A percentile compares a stretch with the other conserved stretches of the same genome.
Evolutionary conservation across 257 asterid genomes (phyloP).

Genomic region (Henckelia pumila): DNA sequence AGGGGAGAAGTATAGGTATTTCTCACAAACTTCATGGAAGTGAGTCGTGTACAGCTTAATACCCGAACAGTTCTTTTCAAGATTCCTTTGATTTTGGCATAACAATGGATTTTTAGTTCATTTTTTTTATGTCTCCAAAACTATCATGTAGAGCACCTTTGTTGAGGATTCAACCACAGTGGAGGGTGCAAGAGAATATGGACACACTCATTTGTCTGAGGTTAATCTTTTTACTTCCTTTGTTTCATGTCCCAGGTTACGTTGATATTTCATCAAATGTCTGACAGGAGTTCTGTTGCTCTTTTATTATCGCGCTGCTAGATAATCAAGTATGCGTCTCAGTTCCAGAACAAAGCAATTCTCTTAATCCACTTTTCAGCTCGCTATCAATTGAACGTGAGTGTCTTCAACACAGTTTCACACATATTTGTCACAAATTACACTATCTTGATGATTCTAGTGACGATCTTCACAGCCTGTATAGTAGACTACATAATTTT

Average conservation of each 20-base stretch:
- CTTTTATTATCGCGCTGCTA: constrained; percentile 29
- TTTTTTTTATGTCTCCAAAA: constrained; percentile 18
- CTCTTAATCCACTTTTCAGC: constrained; percentile 95
- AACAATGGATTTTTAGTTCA: constrained; percentile 9
- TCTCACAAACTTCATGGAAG: neutral
- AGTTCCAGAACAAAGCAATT: constrained; percentile 86
- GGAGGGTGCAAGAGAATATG: constrained; percentile 75
- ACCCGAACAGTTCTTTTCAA: constrained; percentile 5
- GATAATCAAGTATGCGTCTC: constrained; percentile 63
- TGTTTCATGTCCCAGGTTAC: neutral
- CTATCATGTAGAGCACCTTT: constrained; percentile 65
- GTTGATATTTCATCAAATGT: neutral
- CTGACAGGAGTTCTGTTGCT: constrained; percentile 17
- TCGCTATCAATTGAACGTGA: constrained; percentile 84
- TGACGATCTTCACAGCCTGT: neutral
- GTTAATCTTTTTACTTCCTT: constrained; percentile 31
- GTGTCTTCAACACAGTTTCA: constrained; percentile 22
- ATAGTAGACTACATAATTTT: neutral
- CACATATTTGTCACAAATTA: neutral
- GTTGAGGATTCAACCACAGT: constrained; percentile 58
- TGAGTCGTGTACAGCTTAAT: neutral
- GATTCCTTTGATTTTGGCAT: neutral
- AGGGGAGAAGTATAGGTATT: neutral
- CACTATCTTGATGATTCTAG: constrained; percentile 1
- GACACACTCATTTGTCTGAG: constrained; percentile 96